A percentile compares a stretch with the other conserved stretches of the same genome.
Evolutionary conservation across 805 yeast species (phyloP).

Genomic region (Saturnispora diversa): DNA sequence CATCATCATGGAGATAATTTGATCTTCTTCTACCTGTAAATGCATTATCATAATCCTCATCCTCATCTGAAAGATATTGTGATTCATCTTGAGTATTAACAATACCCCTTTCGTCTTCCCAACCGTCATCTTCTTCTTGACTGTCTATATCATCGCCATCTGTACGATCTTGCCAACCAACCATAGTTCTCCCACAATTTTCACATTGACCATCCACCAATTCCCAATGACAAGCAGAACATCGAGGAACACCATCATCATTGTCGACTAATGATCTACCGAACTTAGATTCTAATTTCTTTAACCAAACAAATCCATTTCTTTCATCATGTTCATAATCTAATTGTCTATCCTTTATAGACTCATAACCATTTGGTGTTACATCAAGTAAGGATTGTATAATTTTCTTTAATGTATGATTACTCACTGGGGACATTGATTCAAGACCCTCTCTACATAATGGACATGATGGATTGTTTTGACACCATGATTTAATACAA

Average conservation of each 20-base stretch:
- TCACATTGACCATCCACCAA: conserved; percentile 58
- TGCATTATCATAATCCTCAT: conserved; percentile 13
- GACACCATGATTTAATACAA: conserved; percentile 58
- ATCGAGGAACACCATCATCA: conserved; percentile 66
- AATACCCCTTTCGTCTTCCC: conserved; percentile 2
- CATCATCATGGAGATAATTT: neutral
- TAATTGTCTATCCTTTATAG: conserved; percentile 23
- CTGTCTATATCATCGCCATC: conserved; percentile 14
- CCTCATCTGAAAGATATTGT: conserved; percentile 4
- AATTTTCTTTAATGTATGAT: conserved; percentile 43
- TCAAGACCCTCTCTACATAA: conserved; percentile 48
- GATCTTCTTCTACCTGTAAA: neutral
- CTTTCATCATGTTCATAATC: conserved; percentile 35
- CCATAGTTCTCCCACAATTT: conserved; percentile 55
- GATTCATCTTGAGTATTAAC: neutral
- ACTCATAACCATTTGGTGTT: conserved; percentile 22
- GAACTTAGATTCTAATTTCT: conserved; percentile 39
- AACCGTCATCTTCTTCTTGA: conserved; percentile 11
- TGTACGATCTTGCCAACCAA: conserved; percentile 15
- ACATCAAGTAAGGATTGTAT: conserved; percentile 34
- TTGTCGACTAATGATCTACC: conserved; percentile 49
- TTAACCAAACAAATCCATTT: conserved; percentile 34
- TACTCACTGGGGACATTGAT: conserved; percentile 41
- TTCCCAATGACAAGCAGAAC: conserved; percentile 77
- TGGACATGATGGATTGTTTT: conserved; percentile 54